Base-by-base conservation (phyloP, 1,139 yeast species). In the Eremothecium coryli region DNA sequence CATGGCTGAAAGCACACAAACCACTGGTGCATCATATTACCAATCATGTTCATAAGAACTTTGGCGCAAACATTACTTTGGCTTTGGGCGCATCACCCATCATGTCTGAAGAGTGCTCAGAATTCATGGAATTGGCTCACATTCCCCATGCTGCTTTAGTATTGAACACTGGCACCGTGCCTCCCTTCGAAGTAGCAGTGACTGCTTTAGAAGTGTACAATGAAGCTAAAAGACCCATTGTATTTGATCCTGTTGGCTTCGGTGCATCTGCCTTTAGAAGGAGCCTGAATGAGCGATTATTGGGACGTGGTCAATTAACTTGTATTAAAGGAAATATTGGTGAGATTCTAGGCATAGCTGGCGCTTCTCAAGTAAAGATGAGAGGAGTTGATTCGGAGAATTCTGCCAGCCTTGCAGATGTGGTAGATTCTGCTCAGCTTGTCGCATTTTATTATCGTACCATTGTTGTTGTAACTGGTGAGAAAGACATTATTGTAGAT, bases 241-340 rank as follows among this genome's bases (percentile, higher is more conserved):
- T 86, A 0, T 77, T 81, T 47, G 97, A 88, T 52, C 97, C 96
- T 0, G 96, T 88, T 10, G 97, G 90, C 1, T 85, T 80, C 27
- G 95, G 95, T 18, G 95, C 95, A 0, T 70, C 95, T 0, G 43
- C 50, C 2, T 70, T 74, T 7, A 64, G 97, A 39, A 61, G 65
- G 23, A 52, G 58, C 3, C 64, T 75, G 18, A 69, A 76, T 35
- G 57, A 64, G 23, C 51, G 54, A 1, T 48, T 85, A 8, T 56
- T 86, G 26, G 67, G 76, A 31, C 38, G 50, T 11, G 88, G 86
- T 1, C 72, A 73, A 31, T 68, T 73, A 37, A 61, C 81, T 1
- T 86, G 85, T 12, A 76, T 86, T 44, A 85, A 88, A 56, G 96
- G 95, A 1, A 88, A 88, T 50, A 70, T 74, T 9, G 86, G 93